A percentile compares a stretch with the other conserved stretches of the same genome.
Evolutionary conservation across 1,284 basidiomycete genomes (phyloP).

Genomic region (Inonotus hispidus): DNA sequence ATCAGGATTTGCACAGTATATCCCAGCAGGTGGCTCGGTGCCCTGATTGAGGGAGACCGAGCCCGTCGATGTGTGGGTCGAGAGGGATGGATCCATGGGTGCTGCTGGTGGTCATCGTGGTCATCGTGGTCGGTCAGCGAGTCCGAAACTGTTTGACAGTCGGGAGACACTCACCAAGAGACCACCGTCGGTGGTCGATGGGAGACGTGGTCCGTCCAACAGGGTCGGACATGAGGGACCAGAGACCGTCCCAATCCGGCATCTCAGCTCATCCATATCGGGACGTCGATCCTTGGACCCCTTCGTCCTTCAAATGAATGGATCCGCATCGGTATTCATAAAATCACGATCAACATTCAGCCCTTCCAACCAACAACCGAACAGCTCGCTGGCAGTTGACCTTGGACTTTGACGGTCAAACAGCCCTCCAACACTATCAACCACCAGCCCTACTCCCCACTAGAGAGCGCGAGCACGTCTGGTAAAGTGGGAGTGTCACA

Average conservation of each 20-base stretch:
- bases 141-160: neutral
- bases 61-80: neutral
- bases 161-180: neutral
- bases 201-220: neutral
- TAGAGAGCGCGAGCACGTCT: neutral
- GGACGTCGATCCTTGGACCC: neutral
- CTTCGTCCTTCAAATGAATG: neutral
- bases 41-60: neutral
- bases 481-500: neutral
- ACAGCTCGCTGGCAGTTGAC: neutral
- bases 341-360: too few relatives aligned
- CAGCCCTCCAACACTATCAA: too few relatives aligned
- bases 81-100: neutral
- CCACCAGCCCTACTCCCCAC: neutral
- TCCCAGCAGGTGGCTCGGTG: slow-evolving; percentile 14
- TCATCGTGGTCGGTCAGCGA: neutral
- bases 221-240: neutral
- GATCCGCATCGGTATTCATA: too few relatives aligned
- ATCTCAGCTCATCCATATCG: neutral
- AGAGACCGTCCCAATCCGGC: neutral
- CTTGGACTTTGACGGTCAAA: neutral
- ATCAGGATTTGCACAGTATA: slow-evolving; percentile 17
- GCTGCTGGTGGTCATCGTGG: neutral
- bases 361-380: neutral
- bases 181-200: neutral